Evolutionary conservation across 192 early-diverging fungal genomes (phyloP).

Genomic region (Borealophlyctis nickersoniae): DNA sequence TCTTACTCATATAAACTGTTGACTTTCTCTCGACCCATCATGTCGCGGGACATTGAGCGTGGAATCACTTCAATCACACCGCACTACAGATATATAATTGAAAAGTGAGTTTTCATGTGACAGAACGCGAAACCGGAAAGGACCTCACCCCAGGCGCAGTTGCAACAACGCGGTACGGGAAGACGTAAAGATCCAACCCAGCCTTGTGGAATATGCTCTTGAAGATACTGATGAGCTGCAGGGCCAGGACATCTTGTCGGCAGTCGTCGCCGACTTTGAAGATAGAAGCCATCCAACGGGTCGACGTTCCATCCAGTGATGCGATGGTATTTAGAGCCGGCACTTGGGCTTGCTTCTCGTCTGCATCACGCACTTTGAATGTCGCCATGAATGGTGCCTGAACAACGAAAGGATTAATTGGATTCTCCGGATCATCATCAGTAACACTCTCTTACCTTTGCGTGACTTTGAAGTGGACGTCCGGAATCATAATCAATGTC

Average conservation of each 20-base stretch:
- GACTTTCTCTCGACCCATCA: conserved; percentile 96
- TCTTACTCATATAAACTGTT: conserved; percentile 84
- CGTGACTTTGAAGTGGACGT: conserved; percentile 92
- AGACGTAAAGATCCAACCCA: conserved; percentile 93
- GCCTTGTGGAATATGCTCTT: conserved; percentile 90
- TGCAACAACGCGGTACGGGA: conserved; percentile 95
- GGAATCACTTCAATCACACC: conserved; percentile 99
- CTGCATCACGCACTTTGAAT: conserved; percentile 69
- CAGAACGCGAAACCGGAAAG: neutral
- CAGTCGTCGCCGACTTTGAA: conserved; percentile 99
- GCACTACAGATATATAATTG: conserved; percentile 50
- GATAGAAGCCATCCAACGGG: conserved; percentile 73
- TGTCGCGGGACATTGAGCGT: conserved; percentile 92
- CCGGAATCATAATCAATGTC: conserved; percentile 95
- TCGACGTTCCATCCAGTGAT: conserved; percentile 19
- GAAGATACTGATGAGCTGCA: conserved; percentile 97
- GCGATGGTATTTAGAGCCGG: neutral
- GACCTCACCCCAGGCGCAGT: conserved; percentile 80
- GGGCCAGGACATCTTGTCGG: conserved; percentile 94
- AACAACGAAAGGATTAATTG: too few relatives aligned
- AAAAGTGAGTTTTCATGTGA: neutral
- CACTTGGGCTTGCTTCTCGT: conserved; percentile 35
- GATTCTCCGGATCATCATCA: neutral
- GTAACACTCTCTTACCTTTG: conserved; percentile 60
- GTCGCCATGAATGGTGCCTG: conserved; percentile 98